A percentile compares a stretch with the other conserved stretches of the same genome.
phyloP scores from a whole-genome alignment of 2,329 filamentous ascomycete genomes.

The Talaromyces islandicus region DNA sequence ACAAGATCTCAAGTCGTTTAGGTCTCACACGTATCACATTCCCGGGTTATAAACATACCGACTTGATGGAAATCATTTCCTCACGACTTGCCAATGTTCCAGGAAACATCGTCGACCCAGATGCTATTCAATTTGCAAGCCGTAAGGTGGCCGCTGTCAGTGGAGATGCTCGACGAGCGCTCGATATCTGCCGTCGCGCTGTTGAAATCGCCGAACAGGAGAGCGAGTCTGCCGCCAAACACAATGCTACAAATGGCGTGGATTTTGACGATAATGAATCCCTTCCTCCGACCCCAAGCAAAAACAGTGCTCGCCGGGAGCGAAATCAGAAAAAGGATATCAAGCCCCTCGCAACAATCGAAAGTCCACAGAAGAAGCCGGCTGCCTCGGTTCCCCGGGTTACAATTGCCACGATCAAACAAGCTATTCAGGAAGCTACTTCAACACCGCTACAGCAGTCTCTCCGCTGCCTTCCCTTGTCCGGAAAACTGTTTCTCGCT shows the following conservation, averaged over 20 bases:
- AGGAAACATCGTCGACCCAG: constrained; percentile 81
- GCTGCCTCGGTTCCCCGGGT: constrained; percentile 51
- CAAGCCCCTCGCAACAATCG: constrained; percentile 10
- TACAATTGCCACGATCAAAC: constrained; percentile 87
- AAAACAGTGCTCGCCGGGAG: constrained; percentile 28
- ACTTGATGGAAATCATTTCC: constrained; percentile 94
- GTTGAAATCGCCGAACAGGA: constrained; percentile 91
- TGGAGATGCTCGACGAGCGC: constrained; percentile 82
- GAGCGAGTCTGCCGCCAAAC: constrained; percentile 31
- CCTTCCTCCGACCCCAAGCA: constrained; percentile 40
- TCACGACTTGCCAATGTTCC: constrained; percentile 86
- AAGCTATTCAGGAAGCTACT: constrained; percentile 91
- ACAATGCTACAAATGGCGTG: constrained; percentile 11
- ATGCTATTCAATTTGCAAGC: constrained; percentile 92
- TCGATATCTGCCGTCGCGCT: constrained; percentile 91
- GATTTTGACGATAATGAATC: constrained; percentile 22
- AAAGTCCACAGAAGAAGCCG: constrained; percentile 10
- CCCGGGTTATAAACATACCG: constrained; percentile 92
- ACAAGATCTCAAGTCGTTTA: constrained; percentile 92
- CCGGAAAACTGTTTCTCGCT: constrained; percentile 77
- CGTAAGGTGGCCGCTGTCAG: constrained; percentile 95
- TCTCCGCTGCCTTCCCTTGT: constrained; percentile 72
- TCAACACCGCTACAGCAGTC: constrained; percentile 88
- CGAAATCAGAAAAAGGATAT: constrained; percentile 13
- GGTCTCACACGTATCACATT: constrained; percentile 94